Evolutionary conservation across 2,329 filamentous ascomycete genomes (phyloP).

Genomic region (Arthrobotrys sphaeroides): DNA sequence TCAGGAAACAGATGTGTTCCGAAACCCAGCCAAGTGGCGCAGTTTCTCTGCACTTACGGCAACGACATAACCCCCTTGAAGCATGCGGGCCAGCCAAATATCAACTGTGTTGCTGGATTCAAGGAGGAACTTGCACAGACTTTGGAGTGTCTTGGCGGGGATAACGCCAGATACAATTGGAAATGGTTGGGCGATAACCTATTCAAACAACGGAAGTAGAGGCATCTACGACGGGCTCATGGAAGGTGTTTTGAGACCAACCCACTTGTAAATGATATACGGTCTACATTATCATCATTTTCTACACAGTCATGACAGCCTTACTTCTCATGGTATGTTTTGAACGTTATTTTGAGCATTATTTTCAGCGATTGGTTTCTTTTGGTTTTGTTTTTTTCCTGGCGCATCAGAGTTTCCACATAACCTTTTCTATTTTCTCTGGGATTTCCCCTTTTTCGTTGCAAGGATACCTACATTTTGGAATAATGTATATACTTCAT

Average conservation of each 20-base stretch:
- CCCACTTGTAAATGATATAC: conserved; percentile 36
- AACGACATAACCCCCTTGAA: conserved; percentile 21
- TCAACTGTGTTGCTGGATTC: conserved; percentile 48
- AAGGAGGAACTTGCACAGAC: conserved; percentile 51
- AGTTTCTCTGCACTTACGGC: conserved; percentile 50
- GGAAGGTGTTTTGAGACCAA: not conserved
- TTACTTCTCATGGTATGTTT: conserved; percentile 45
- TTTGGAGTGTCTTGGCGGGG: conserved; percentile 51
- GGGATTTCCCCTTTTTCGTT: not conserved
- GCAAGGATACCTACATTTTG: conserved; percentile 18
- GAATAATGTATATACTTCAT: conserved; percentile 28
- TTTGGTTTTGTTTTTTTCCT: conserved; percentile 8
- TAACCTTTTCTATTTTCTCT: conserved; percentile 9
- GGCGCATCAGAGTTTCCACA: conserved; percentile 13
- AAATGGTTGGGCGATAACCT: conserved; percentile 51
- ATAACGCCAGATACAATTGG: conserved; percentile 52
- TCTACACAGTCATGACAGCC: not conserved
- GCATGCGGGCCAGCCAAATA: conserved; percentile 37
- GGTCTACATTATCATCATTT: not conserved
- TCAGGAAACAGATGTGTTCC: conserved; percentile 51
- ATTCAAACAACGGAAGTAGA: conserved; percentile 48
- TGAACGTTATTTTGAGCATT: not conserved
- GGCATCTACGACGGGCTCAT: not conserved
- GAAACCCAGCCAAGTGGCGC: conserved; percentile 50
- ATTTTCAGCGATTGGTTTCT: conserved; percentile 20